Conservation (phyloP, 2,329 filamentous ascomycete genomes). For the Penicillium hesseltinei region DNA sequence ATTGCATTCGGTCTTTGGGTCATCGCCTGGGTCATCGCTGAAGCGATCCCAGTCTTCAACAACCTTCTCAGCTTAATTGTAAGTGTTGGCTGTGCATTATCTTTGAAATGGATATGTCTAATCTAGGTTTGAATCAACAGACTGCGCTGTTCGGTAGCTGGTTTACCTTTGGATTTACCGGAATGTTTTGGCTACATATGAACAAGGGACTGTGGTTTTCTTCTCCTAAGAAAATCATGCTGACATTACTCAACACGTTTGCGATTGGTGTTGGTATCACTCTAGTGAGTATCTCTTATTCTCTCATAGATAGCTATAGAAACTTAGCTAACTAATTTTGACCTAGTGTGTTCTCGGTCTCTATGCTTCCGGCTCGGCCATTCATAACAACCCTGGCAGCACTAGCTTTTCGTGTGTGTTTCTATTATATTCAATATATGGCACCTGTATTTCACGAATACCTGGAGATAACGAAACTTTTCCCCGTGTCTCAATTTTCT, state of each 20-base stretch:
- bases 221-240: neutral
- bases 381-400: neutral
- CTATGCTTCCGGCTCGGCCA: neutral
- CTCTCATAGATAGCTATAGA: neutral
- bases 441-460: no score
- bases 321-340: neutral
- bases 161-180: neutral
- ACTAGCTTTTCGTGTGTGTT: neutral
- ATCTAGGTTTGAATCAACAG: neutral
- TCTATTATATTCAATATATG: no score
- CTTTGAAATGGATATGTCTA: neutral
- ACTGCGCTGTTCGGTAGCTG: neutral
- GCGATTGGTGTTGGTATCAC: neutral
- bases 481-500: no score
- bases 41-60: conserved; percentile 66
- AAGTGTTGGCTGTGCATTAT: neutral
- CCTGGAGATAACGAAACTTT: no score
- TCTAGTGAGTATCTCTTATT: neutral
- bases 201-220: neutral
- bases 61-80: conserved; percentile 60
- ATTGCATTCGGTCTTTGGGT: conserved; percentile 58
- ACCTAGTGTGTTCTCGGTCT: neutral
- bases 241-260: neutral
- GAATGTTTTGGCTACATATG: neutral
- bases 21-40: conserved; percentile 63